Evolutionary conservation across 371 early-diverging fungal genomes (phyloP), one percentile per base, ranked within the genome.

Genomic region (Vairimorpha necatrix): DNA sequence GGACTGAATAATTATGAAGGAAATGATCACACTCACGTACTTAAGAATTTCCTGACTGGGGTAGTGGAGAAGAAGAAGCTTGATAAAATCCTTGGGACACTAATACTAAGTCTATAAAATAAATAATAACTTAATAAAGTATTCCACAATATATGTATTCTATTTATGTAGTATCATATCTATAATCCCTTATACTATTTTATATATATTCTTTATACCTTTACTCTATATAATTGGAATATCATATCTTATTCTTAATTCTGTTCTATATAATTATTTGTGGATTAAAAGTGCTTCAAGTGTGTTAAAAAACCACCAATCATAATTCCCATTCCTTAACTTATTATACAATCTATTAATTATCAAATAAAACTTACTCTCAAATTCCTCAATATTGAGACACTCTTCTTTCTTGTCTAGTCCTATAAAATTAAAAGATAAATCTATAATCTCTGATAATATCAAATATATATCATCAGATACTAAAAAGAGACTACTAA

Each of bases 361-460:
- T 9, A 56, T 56, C 24, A 20, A 16, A 26, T 28, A 2, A 56
- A 56, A 56, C 20, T 56, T 56, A 56, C 24, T 56, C 30, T 56
- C 58, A 26, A 56, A 56, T 28, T 56, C 58, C 13, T 28, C 24
- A 4, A 56, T 26, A 56, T 56, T 56, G 24, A 56, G 4, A 56
- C 58, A 56, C 30, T 56, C 58, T 16, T 56, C 30, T 56, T 56
- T 56, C 2, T 56, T 26, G 6, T 56, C 26, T 26, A 56, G 20
- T 28, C 58, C 26, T 28, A 56, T 56, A 26, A 56, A 56, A 56
- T 56, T 56, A 56, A 56, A 56, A 28, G 58, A 26, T 56, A 56
- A 26, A 56, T 56, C 58, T 26, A 56, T 56, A 56, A 56, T 56
- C 30, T 56, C 28, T 9, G 53, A 62, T 33, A 56, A 9, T 20